Evolutionary conservation across 1,139 yeast genomes (phyloP).

Genomic region (Wickerhamomyces sp.): DNA sequence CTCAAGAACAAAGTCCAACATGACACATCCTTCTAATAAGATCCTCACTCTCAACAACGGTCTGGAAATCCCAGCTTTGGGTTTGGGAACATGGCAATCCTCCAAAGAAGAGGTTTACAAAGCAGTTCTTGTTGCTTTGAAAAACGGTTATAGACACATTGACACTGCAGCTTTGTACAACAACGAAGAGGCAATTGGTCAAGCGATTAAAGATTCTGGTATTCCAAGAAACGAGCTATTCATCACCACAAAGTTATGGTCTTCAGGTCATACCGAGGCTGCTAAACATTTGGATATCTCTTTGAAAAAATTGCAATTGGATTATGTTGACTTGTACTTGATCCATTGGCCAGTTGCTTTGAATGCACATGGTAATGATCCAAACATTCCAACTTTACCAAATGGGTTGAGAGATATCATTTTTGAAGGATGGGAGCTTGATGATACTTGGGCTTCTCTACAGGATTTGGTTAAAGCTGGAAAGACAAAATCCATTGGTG

Average conservation of each 20-base stretch:
- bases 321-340: conserved; percentile 77
- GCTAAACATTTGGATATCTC: conserved; percentile 57
- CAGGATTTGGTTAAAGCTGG: conserved; percentile 63
- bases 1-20: not conserved
- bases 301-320: conserved; percentile 59
- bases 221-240: conserved; percentile 40
- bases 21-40: conserved; percentile 20
- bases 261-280: conserved; percentile 53
- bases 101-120: conserved; percentile 48
- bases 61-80: conserved; percentile 54
- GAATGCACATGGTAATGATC: conserved; percentile 34
- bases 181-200: conserved; percentile 51
- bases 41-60: conserved; percentile 53
- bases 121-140: conserved; percentile 57
- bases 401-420: conserved; percentile 40
- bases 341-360: conserved; percentile 80
- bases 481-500: conserved; percentile 67
- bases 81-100: conserved; percentile 75
- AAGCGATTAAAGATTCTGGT: conserved; percentile 41
- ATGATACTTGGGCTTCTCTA: conserved; percentile 59
- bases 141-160: conserved; percentile 53
- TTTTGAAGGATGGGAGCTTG: conserved; percentile 43
- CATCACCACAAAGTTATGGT: conserved; percentile 65
- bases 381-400: conserved; percentile 39
- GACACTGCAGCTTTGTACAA: conserved; percentile 55